Evolutionary conservation across 2,329 filamentous ascomycete genomes (phyloP).

Genomic region (Sporothrix protearum): DNA sequence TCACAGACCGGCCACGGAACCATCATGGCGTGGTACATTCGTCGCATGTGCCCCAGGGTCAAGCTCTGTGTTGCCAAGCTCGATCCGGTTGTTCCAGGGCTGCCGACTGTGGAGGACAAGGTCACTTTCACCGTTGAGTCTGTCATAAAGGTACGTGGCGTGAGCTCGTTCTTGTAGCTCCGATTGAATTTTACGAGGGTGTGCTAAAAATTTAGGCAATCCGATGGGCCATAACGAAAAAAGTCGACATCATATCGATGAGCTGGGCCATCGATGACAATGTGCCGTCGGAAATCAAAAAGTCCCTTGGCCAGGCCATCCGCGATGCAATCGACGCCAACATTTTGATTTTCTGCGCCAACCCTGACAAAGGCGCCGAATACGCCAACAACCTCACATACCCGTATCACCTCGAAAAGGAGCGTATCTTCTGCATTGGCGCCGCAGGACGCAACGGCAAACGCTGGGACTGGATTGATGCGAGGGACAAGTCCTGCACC

Average conservation of each 20-base stretch:
- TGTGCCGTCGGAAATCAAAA: slow-evolving; percentile 3
- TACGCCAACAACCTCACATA: slow-evolving; percentile 10
- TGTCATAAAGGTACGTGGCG: slow-evolving; percentile 10
- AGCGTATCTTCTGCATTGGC: slow-evolving; percentile 9
- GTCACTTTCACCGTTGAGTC: slow-evolving; percentile 8
- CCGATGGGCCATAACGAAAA: not conserved
- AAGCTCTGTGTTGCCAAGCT: slow-evolving; percentile 15
- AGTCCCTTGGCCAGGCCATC: not conserved
- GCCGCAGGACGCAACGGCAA: slow-evolving; percentile 16
- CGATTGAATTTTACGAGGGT: not conserved
- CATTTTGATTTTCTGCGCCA: slow-evolving; percentile 17
- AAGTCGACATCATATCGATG: slow-evolving; percentile 15
- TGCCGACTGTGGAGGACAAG: slow-evolving; percentile 4
- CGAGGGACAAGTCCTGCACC: slow-evolving; percentile 11
- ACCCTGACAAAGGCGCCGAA: slow-evolving; percentile 17
- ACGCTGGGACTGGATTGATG: slow-evolving; percentile 13
- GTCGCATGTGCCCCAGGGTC: slow-evolving; percentile 11
- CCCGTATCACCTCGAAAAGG: slow-evolving; percentile 13
- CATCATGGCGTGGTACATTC: slow-evolving; percentile 16
- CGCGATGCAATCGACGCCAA: not conserved
- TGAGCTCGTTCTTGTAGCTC: not conserved
- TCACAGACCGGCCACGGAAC: slow-evolving; percentile 10
- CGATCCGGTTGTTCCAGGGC: not conserved
- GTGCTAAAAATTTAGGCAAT: slow-evolving; percentile 3
- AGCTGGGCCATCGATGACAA: slow-evolving; percentile 16